These are phyloP conservation scores for Alternaria postmessia DNA, from an alignment of 2,329 filamentous ascomycete genomes.

Conservation along the genomic window DNA sequence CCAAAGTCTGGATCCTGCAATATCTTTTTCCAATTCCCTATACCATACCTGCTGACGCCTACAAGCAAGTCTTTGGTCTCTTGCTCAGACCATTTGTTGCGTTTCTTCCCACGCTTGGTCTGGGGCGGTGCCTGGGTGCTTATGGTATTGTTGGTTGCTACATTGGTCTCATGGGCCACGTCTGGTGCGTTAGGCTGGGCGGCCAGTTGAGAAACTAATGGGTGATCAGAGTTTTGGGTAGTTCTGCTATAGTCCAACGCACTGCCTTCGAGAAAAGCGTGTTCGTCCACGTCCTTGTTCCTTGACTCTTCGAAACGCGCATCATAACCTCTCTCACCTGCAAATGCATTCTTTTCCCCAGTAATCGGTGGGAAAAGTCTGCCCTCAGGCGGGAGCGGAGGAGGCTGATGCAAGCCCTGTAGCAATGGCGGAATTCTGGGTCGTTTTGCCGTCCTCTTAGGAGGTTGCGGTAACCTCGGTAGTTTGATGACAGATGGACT, in stretches of 20 bases:
- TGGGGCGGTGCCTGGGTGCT: conserved; percentile 20
- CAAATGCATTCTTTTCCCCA: conserved; percentile 51
- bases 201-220: background rate
- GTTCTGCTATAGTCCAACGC: conserved; percentile 4
- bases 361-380: conserved; percentile 69
- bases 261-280: conserved; percentile 4
- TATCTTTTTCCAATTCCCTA: conserved; percentile 72
- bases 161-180: background rate
- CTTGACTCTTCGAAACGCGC: conserved; percentile 17
- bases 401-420: conserved; percentile 70
- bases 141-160: background rate
- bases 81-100: conserved; percentile 68
- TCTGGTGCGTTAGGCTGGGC: background rate
- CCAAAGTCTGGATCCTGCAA: conserved; percentile 63
- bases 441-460: conserved; percentile 42
- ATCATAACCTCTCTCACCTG: conserved; percentile 20
- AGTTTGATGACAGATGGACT: conserved; percentile 43
- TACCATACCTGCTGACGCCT: conserved; percentile 68
- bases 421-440: conserved; percentile 59
- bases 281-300: conserved; percentile 21
- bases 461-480: conserved; percentile 51
- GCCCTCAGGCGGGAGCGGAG: conserved; percentile 61
- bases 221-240: conserved; percentile 2
- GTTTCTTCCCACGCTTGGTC: conserved; percentile 59
- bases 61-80: conserved; percentile 66